Base-by-base conservation (phyloP, 768 basidiomycete genomes). In the Phlebiopsis flavidoalba region DNA sequence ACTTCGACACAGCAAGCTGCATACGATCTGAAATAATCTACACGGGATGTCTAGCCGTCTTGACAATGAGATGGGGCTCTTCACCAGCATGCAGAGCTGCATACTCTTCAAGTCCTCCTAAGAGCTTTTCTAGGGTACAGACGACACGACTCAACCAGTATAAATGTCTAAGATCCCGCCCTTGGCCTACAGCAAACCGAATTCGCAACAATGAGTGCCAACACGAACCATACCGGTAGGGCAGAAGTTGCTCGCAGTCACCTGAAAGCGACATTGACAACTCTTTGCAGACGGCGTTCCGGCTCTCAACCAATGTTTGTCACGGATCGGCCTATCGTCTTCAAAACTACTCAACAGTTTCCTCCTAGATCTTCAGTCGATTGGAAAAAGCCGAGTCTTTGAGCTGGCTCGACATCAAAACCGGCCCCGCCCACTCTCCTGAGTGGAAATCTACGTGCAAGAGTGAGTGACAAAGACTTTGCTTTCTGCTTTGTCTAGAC, bases 361-460 rank as follows among this genome's bases (percentile, higher is more conserved):
- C 14, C n/a, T 15, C 57, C 7, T 52, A 88, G 87, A 84, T 70
- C 74, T 89, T 24, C 85, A 87, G 68, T 72, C 71, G n/a, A 72
- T 69, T 45, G 73, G 75, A 14, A 72, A n/a, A 73, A 36, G 67
- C 75, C 37, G 59, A 79, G 17, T 66, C 80, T 31, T 75, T 88
- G 31, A 83, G 78, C 65, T 89, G 86, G 85, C 67, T 75, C 21
- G 83, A 86, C 50, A 75, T 73, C 0, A 68, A 65, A 5, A 70
- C 70, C 10, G 86, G 85, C 0, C 75, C 76, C 0, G 71, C 70
- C 12, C 77, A 85, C 57, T 72, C 70, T 3, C 80, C 79, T 6
- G 66, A 70, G 43, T 89, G 87, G 87, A 85, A 76, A 1, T 79
- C 75, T 2, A 64, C 79, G 5, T 88, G 86, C 71, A 87, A 84